Evolutionary conservation across 192 early-diverging fungal species (phyloP).

Genomic region (Umbelopsis vinacea): DNA sequence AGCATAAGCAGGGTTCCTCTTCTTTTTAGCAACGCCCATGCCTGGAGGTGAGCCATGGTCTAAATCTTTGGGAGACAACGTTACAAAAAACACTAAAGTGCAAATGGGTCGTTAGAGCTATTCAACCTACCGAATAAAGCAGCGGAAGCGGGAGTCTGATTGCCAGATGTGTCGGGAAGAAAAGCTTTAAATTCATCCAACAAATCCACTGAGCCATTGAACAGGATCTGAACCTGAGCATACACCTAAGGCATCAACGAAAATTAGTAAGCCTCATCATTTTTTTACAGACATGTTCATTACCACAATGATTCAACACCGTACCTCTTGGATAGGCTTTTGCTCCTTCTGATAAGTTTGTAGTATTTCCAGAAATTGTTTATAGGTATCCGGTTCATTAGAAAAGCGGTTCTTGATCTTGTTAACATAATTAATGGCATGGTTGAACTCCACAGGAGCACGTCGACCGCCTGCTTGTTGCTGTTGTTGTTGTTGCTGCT

Average conservation of each 20-base stretch:
- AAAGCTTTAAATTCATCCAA: slow-evolving; percentile 99
- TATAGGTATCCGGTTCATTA: slow-evolving; percentile 91
- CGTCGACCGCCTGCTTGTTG: slow-evolving; percentile 14
- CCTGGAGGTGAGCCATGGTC: slow-evolving; percentile 5
- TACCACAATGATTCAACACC: too few relatives aligned
- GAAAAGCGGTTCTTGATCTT: slow-evolving; percentile 98
- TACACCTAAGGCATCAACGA: slow-evolving; percentile 88
- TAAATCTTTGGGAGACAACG: background rate
- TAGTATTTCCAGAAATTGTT: slow-evolving; percentile 95
- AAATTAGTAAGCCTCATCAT: too few relatives aligned
- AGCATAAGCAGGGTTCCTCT: background rate
- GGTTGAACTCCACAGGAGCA: slow-evolving; percentile 92
- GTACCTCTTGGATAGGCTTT: slow-evolving; percentile 91
- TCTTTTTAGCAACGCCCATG: slow-evolving; percentile 1
- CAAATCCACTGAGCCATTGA: slow-evolving; percentile 86
- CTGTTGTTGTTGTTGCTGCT: slow-evolving; percentile 12
- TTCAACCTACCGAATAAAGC: slow-evolving; percentile 39
- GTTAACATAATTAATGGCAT: slow-evolving; percentile 99
- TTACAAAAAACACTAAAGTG: background rate
- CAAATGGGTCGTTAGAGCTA: background rate
- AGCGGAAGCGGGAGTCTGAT: slow-evolving; percentile 43
- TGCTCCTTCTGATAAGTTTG: slow-evolving; percentile 97
- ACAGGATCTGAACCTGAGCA: slow-evolving; percentile 88
- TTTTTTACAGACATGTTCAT: too few relatives aligned
- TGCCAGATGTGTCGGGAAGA: slow-evolving; percentile 82